Conservation (phyloP, 805 yeast genomes). For the Kodamaea hsintzibuensis region DNA sequence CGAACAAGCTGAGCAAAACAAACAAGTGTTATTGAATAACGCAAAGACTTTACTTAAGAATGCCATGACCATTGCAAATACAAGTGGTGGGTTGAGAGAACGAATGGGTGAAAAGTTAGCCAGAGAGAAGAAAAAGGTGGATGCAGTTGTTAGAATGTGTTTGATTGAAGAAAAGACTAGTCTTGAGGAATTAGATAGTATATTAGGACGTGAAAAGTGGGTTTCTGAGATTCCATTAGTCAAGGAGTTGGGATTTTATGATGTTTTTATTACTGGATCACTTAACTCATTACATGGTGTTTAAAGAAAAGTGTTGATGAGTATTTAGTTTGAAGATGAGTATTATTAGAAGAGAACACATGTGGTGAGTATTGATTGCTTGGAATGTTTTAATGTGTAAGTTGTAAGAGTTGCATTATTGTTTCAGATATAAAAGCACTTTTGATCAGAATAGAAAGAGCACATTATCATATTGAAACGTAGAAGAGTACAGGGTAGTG, state of each 20-base stretch:
- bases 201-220: constrained; percentile 35
- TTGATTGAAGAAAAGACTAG: constrained; percentile 41
- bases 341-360: too few species aligned
- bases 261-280: constrained; percentile 13
- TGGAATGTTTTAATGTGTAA: too few species aligned
- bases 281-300: background rate
- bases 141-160: constrained; percentile 48
- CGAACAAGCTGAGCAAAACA: constrained; percentile 23
- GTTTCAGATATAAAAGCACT: too few species aligned
- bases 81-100: constrained; percentile 54
- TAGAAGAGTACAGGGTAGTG: too few species aligned
- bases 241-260: constrained; percentile 29
- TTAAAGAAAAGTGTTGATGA: too few species aligned
- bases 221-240: constrained; percentile 24
- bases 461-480: too few species aligned
- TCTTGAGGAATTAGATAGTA: constrained; percentile 28
- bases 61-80: constrained; percentile 45
- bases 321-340: too few species aligned
- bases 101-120: constrained; percentile 42
- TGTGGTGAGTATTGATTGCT: too few species aligned
- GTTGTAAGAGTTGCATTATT: too few species aligned
- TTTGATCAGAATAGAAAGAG: too few species aligned
- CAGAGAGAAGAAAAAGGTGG: constrained; percentile 43
- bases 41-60: constrained; percentile 45
- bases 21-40: constrained; percentile 36